Percentiles rank a stretch among this genome's conserved stretches.
Evolutionary conservation across 192 early-diverging fungal species (phyloP).

Genomic region (Gamsiella multidivaricata): DNA sequence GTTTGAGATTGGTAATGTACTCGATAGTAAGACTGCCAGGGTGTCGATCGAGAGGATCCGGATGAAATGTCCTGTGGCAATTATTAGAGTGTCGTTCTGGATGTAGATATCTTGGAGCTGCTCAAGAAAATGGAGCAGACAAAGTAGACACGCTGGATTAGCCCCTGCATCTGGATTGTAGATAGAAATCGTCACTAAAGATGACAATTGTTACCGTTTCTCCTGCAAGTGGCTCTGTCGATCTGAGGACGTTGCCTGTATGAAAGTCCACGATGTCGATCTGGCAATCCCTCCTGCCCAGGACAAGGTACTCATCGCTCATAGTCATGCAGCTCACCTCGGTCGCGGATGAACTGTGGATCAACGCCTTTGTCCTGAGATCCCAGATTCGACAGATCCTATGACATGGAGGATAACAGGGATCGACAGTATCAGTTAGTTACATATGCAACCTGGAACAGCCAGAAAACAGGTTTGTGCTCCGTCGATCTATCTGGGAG

Average conservation of each 20-base stretch:
- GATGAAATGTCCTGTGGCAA: conserved; percentile 29
- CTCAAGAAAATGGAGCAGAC: not conserved
- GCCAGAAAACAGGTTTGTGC: not conserved
- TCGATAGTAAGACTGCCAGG: conserved; percentile 14
- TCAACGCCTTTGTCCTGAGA: conserved; percentile 13
- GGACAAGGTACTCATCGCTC: conserved; percentile 34
- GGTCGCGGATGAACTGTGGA: conserved; percentile 11
- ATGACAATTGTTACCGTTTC: conserved; percentile 47
- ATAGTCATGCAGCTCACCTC: conserved; percentile 47
- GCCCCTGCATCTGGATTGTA: too few relatives aligned
- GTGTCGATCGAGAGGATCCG: conserved; percentile 41
- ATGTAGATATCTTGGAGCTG: conserved; percentile 51
- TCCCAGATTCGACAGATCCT: conserved; percentile 46
- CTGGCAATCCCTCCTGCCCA: conserved; percentile 17
- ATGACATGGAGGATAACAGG: not conserved
- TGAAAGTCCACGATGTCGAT: conserved; percentile 33
- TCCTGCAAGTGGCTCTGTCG: conserved; percentile 13
- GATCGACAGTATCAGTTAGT: not conserved
- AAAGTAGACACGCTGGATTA: not conserved
- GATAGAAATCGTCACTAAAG: too few relatives aligned
- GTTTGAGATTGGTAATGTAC: conserved; percentile 13
- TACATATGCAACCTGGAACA: not conserved
- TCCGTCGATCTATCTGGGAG: too few relatives aligned
- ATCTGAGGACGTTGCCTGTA: conserved; percentile 18
- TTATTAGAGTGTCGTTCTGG: conserved; percentile 40